Evolutionary conservation across 371 early-diverging fungal genomes (phyloP).

Genomic region (Mucor piriformis): DNA sequence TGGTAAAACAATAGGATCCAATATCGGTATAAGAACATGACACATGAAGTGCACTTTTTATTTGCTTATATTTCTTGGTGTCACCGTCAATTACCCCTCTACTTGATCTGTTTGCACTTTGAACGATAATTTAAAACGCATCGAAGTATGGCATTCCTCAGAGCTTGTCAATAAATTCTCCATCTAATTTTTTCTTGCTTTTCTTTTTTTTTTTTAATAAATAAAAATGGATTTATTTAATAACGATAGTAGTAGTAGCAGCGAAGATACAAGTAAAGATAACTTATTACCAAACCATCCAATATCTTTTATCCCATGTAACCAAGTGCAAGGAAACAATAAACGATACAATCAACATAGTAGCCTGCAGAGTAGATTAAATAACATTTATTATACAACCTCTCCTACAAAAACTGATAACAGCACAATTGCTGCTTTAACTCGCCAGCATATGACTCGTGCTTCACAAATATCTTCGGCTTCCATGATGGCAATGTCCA

Average conservation of each 20-base stretch:
- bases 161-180: neutral
- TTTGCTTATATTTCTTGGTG: no score
- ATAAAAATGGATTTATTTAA: neutral
- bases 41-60: no score
- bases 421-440: conserved; percentile 9
- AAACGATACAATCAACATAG: conserved; percentile 4
- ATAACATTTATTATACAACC: conserved; percentile 18
- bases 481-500: conserved; percentile 6
- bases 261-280: conserved; percentile 2
- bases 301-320: conserved; percentile 8
- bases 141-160: no score
- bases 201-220: neutral
- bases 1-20: no score
- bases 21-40: no score
- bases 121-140: no score
- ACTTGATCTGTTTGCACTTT: no score
- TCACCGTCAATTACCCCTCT: no score
- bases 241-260: conserved; percentile 1
- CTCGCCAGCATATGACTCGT: conserved; percentile 15
- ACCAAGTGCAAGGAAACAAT: conserved; percentile 6
- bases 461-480: conserved; percentile 12
- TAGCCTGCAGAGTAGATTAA: conserved; percentile 6
- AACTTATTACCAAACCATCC: conserved; percentile 2
- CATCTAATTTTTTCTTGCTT: neutral
- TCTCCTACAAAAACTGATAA: conserved; percentile 1